Base-by-base conservation (phyloP, 345 rosid species). In the Pistacia integerrima region DNA sequence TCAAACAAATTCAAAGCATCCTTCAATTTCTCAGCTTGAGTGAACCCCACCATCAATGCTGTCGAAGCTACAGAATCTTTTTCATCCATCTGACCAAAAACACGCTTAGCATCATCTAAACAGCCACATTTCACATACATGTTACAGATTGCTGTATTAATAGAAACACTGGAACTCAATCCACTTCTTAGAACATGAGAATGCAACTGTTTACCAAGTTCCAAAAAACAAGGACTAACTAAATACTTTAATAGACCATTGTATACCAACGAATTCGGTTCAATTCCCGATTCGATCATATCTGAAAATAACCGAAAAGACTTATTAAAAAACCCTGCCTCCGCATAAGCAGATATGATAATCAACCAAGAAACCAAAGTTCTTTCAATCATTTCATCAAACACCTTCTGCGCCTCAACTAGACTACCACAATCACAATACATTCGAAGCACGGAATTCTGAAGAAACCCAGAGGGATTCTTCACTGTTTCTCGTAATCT, bases 91-190 rank as follows among this genome's bases (percentile, higher is more conserved):
- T 74, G 85, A 77, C 80, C 75, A 20, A 83, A 82, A 78, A 86
- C 85, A 74, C 80, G 72, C 85, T 89, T 79, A 66, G 97, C 94
- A 70, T 84, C 86, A 8, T 81, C 88, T 72, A 90, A 76, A 81
- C 85, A 86, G 70, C 94, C 87, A 46, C 94, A 93, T 80, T 85
- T 90, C 65, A 84, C 83, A 11, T 91, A 90, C 92, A 89, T 90
- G 72, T 87, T 89, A 49, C 84, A 78, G 51, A 93, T 76, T 68
- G 83, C 86, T 1, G 84, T 77, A 76, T 71, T 82, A 49, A 86
- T 70, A n/a, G 86, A 80, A 52, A 79, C 78, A 57, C 74, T 80
- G 44, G 72, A 58, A 44, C 74, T 80, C 25, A 91, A 73, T 67
- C 91, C 93, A 74, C 73, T 63, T 73, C 80, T 88, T 75, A 90